phyloP scores from a whole-genome alignment of 148 eudicot genomes.

The Rhododendron molle region DNA sequence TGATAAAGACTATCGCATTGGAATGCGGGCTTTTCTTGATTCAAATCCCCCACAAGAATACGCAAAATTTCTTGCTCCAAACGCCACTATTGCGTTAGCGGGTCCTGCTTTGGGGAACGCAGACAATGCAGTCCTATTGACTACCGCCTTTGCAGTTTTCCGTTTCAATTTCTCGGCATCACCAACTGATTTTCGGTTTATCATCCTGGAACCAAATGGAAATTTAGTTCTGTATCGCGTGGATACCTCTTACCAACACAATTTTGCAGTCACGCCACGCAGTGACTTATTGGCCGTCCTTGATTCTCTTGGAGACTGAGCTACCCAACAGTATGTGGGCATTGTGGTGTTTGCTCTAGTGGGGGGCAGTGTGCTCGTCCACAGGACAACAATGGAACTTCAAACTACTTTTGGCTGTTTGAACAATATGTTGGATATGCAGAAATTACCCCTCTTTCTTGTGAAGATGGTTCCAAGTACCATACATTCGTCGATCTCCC shows the following conservation, averaged over 20 bases:
- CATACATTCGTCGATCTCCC: slow-evolving; percentile 11
- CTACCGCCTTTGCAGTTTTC: neutral
- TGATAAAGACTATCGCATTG: neutral
- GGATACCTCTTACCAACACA: neutral
- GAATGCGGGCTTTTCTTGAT: slow-evolving; percentile 9
- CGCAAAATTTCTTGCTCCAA: neutral
- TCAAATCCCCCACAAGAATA: neutral
- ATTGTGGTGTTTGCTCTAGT: slow-evolving; percentile 11
- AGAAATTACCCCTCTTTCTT: slow-evolving; percentile 12
- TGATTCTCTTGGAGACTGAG: neutral
- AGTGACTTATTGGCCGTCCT: neutral
- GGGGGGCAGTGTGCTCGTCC: slow-evolving; percentile 7
- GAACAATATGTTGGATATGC: neutral
- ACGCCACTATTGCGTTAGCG: neutral
- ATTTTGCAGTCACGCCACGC: neutral
- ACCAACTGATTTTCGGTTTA: neutral
- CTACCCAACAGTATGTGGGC: slow-evolving; percentile 17
- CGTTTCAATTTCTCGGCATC: neutral
- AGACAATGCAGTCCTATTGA: neutral
- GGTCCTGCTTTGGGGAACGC: neutral
- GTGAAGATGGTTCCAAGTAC: neutral
- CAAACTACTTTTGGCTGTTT: neutral
- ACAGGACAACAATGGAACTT: neutral
- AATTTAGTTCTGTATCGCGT: slow-evolving; percentile 12
- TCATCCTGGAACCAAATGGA: slow-evolving; percentile 10